These are phyloP conservation scores for Sutorius australiensis DNA, from an alignment of 768 basidiomycete genomes.

Conservation along the genomic window DNA sequence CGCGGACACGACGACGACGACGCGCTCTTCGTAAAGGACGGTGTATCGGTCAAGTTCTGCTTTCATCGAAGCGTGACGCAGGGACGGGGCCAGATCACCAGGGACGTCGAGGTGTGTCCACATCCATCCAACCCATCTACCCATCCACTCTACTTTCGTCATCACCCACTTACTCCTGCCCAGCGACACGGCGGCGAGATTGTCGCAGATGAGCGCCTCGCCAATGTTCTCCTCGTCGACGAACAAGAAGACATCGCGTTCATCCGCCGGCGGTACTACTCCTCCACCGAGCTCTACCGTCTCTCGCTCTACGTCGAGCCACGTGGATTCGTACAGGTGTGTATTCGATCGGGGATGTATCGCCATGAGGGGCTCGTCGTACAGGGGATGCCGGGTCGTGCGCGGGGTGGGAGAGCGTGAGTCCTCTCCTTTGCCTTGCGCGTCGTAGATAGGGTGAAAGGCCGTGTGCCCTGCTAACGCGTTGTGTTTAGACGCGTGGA, in stretches of 20 bases:
- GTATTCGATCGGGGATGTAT: constrained; percentile 16
- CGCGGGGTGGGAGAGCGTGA: constrained; percentile 2
- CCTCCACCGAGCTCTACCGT: constrained; percentile 15
- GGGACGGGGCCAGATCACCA: constrained; percentile 16
- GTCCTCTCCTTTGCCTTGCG: not conserved
- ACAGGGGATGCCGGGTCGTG: constrained; percentile 25
- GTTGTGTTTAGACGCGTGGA: constrained; percentile 15
- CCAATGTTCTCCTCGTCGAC: constrained; percentile 29
- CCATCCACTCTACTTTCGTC: too few species aligned
- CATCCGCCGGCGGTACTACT: constrained; percentile 26
- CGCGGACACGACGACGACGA: not conserved
- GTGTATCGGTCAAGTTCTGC: constrained; percentile 22
- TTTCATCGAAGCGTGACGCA: constrained; percentile 26
- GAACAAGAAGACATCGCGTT: constrained; percentile 25
- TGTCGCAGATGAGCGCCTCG: constrained; percentile 7
- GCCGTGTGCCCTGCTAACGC: not conserved
- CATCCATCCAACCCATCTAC: not conserved
- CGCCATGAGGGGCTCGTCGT: not conserved
- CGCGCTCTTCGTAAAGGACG: constrained; percentile 24
- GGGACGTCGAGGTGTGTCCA: constrained; percentile 20
- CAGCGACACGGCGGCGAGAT: constrained; percentile 25
- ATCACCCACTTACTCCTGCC: too few species aligned
- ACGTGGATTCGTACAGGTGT: constrained; percentile 24
- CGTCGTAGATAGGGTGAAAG: not conserved
- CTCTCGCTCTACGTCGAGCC: constrained; percentile 21